These are phyloP conservation scores for Capillidium rhysosporum DNA, from an alignment of 371 early-diverging fungal species.

Conservation along the genomic window DNA sequence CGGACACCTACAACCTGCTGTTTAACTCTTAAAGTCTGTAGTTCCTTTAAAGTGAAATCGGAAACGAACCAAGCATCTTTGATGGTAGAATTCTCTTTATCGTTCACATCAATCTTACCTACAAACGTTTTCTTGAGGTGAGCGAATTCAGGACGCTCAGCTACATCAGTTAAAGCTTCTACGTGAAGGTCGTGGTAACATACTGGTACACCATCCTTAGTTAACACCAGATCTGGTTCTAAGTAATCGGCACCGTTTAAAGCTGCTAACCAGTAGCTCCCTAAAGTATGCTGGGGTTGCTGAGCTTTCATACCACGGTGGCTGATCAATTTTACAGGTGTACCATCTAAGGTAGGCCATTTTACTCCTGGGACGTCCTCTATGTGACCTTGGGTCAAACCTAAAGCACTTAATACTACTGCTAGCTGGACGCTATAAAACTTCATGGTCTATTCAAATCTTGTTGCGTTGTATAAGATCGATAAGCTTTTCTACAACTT, in stretches of 20 bases:
- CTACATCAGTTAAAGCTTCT: slow-evolving; percentile 15
- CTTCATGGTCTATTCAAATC: no score
- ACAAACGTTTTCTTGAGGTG: slow-evolving; percentile 10
- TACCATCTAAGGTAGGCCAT: slow-evolving; percentile 17
- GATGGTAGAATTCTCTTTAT: not conserved
- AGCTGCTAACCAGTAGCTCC: slow-evolving; percentile 19
- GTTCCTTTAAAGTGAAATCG: slow-evolving; percentile 17
- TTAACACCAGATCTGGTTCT: slow-evolving; percentile 20
- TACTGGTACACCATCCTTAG: slow-evolving; percentile 19
- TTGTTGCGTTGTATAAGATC: no score
- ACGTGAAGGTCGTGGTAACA: slow-evolving; percentile 19
- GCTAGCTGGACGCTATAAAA: no score
- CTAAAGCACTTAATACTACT: no score
- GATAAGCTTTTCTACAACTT: no score
- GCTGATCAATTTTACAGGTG: slow-evolving; percentile 12
- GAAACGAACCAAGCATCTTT: slow-evolving; percentile 17
- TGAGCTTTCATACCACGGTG: slow-evolving; percentile 24
- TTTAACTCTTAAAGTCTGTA: slow-evolving; percentile 11
- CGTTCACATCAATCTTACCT: slow-evolving; percentile 8
- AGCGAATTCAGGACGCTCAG: slow-evolving; percentile 12
- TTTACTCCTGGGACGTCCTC: not conserved
- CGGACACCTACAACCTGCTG: slow-evolving; percentile 13
- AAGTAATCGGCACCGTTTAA: slow-evolving; percentile 19
- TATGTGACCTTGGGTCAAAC: not conserved
- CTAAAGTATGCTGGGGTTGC: slow-evolving; percentile 21